Conservation (phyloP, 192 early-diverging fungal genomes). For the Lobosporangium transversale region DNA sequence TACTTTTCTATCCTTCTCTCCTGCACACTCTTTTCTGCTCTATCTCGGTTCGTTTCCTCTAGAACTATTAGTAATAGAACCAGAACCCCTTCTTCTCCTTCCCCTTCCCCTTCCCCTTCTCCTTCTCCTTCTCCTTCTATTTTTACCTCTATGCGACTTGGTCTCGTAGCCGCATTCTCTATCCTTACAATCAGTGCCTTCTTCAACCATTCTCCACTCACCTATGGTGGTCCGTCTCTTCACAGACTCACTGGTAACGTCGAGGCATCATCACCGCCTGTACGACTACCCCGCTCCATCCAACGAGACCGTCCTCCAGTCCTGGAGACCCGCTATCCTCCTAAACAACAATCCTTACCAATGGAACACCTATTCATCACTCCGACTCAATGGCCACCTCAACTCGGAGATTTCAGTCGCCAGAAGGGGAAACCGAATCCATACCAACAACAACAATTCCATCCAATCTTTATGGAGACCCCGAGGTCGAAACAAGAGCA, state of each 20-base stretch:
- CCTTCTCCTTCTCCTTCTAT: too few relatives aligned
- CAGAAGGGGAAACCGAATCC: conserved; percentile 14
- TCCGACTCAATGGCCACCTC: conserved; percentile 24
- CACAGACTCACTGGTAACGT: too few relatives aligned
- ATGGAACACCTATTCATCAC: conserved; percentile 13
- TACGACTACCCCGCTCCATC: neutral
- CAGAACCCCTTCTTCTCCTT: too few relatives aligned
- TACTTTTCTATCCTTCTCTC: conserved; percentile 18
- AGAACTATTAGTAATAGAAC: neutral
- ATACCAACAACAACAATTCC: conserved; percentile 20
- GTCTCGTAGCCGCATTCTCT: too few relatives aligned
- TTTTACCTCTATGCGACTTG: too few relatives aligned
- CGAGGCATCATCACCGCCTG: too few relatives aligned
- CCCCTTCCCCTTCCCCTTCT: too few relatives aligned
- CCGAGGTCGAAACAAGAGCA: neutral
- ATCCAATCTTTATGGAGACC: conserved; percentile 1
- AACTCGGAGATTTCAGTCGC: conserved; percentile 12
- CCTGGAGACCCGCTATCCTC: conserved; percentile 4
- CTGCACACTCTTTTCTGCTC: conserved; percentile 10
- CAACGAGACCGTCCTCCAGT: conserved; percentile 4
- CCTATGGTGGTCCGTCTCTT: too few relatives aligned
- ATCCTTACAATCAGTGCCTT: too few relatives aligned
- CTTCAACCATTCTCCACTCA: too few relatives aligned
- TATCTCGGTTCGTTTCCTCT: neutral
- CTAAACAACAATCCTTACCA: neutral